These are phyloP conservation scores for Micromonas commoda DNA, from an alignment of 139 green algal genomes.

Conservation along the genomic window DNA sequence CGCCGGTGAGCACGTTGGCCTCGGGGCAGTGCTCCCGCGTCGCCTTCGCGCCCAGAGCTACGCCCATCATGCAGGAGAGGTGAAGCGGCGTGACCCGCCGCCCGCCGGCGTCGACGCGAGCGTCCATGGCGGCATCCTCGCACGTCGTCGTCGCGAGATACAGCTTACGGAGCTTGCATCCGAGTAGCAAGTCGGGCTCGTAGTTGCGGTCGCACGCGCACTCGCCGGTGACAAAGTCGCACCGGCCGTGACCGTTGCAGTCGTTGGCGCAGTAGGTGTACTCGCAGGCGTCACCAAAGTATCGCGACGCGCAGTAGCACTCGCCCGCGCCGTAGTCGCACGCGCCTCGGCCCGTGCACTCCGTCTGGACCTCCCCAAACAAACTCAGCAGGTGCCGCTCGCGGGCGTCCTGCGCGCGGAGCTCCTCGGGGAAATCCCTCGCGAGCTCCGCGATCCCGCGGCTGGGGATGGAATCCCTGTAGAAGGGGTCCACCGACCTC, in stretches of 20 bases:
- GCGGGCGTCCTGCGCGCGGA: background rate
- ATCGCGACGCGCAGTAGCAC: conserved; percentile 17
- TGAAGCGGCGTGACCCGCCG: background rate
- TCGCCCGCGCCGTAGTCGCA: conserved; percentile 19
- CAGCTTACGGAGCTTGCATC: background rate
- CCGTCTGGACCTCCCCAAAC: background rate
- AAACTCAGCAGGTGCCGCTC: conserved; percentile 13
- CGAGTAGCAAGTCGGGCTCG: background rate
- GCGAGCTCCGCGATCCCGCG: background rate
- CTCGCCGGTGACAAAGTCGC: conserved; percentile 4
- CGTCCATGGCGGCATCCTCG: conserved; percentile 18
- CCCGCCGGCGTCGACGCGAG: background rate
- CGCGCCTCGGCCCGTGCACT: conserved; percentile 13
- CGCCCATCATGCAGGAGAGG: conserved; percentile 18
- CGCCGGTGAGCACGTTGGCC: background rate
- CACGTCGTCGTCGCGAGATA: conserved; percentile 19
- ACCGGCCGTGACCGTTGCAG: conserved; percentile 19
- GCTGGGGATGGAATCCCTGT: background rate
- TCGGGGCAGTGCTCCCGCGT: background rate
- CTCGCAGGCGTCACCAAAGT: conserved; percentile 24
- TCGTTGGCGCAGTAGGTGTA: conserved; percentile 19
- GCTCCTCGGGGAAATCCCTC: conserved; percentile 1
- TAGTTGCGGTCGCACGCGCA: conserved; percentile 20
- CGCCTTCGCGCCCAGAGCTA: background rate
- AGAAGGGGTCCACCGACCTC: background rate